Evolutionary conservation across 768 basidiomycete genomes (phyloP), one percentile per base, ranked within the genome.

Genomic region (Jaapia argillacea): DNA sequence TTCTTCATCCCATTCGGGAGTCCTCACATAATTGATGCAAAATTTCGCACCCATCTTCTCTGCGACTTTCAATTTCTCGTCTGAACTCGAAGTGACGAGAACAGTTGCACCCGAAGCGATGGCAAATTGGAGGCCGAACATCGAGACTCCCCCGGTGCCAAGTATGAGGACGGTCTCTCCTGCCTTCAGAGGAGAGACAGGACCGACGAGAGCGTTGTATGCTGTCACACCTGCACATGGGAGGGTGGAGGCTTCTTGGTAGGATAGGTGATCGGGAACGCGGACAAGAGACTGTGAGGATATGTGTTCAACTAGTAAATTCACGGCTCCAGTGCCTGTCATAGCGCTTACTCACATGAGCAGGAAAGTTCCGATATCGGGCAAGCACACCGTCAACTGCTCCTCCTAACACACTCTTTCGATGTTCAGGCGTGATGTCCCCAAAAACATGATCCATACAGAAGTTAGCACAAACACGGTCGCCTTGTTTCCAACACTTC

Each of bases 21-120:
- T 65, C 47, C 59, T 71, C 45, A 66, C 74, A 56, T 83, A 84
- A 62, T 83, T 81, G 61, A 84, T 77, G 16, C 72, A 50, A 43
- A 77, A 62, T 12, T 69, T 65, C 10, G 66, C 70, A 18, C 81
- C 78, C 16, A 79, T 67, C 36, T 66, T 67, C 36, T 63, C 58
- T 6, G 69, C 77, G 23, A 71, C 48, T 46, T 71, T 64, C 13
- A 81, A 64, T 51, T 85, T 85, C 38, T 70, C 67, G 50, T 82
- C 77, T 0, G 77, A 77, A 1, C 79, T 81, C 1, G 80, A 82
- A 0, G 81, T 84, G 22, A 69, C 68, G 49, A 85, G 80, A 45
- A 81, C 79, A 1, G 60, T 71, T 2, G 79, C 80, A 26, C 80
- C 81, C 5, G 74, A 67, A 2, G 76, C 74, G 35, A 77, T 67